phyloP scores from a whole-genome alignment of 805 yeast species.

The Kockiozyma suomiensis region DNA sequence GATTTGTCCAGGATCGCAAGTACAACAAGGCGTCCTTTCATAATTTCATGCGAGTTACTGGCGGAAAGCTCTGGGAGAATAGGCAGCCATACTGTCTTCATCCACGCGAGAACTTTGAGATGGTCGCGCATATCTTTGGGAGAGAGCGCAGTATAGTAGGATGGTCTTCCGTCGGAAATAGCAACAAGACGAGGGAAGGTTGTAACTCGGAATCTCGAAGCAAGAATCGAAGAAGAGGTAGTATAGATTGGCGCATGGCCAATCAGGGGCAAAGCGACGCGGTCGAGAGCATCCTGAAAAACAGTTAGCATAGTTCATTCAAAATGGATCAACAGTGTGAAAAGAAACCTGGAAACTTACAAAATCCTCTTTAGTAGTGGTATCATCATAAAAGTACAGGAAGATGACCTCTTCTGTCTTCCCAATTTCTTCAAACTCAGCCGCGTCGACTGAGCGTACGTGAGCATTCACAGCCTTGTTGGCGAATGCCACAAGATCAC shows the following conservation, averaged over 20 bases:
- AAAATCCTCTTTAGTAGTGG: slow-evolving; percentile 46
- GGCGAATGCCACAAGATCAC: slow-evolving; percentile 44
- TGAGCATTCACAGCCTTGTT: slow-evolving; percentile 40
- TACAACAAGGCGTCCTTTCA: slow-evolving; percentile 39
- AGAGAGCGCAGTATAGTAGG: slow-evolving; percentile 39
- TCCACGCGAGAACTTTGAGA: slow-evolving; percentile 39
- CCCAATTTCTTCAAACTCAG: slow-evolving; percentile 36
- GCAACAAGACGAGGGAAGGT: slow-evolving; percentile 42
- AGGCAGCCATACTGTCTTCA: slow-evolving; percentile 42
- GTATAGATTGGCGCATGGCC: slow-evolving; percentile 42
- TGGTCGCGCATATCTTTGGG: slow-evolving; percentile 43
- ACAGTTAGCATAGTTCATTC: background rate
- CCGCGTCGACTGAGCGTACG: slow-evolving; percentile 37
- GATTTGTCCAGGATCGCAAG: slow-evolving; percentile 41
- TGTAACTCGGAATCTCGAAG: slow-evolving; percentile 37
- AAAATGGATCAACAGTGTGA: background rate
- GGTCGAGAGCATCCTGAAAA: slow-evolving; percentile 40
- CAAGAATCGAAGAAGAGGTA: slow-evolving; percentile 38
- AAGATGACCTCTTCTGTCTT: slow-evolving; percentile 40
- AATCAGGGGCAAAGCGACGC: slow-evolving; percentile 41
- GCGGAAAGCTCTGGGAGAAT: slow-evolving; percentile 45
- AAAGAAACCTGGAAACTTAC: slow-evolving; percentile 2
- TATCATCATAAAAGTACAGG: slow-evolving; percentile 46
- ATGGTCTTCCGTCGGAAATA: slow-evolving; percentile 37
- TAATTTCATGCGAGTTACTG: slow-evolving; percentile 41